Percentiles rank a stretch among this genome's conserved stretches.
These are phyloP conservation scores for Cenchrus fungigraminus DNA, from an alignment of 176 grass and related monocot genomes.

Conservation along the genomic window DNA sequence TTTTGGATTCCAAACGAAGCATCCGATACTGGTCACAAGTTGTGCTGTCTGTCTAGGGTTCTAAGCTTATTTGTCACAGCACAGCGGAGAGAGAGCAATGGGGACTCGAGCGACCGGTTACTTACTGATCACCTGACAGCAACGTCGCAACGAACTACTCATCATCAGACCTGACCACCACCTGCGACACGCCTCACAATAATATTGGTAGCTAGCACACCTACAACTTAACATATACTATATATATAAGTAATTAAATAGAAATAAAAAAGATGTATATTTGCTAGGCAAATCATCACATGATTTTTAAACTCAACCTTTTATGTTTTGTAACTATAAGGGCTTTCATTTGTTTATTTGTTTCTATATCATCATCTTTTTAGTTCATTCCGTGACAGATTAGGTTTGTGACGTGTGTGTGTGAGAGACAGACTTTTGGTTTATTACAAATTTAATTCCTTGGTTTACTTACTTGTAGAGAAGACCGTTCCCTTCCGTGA, in stretches of 20 bases:
- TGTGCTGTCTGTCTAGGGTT: background rate
- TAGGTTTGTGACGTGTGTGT: background rate
- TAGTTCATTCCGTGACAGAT: background rate
- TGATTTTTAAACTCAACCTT: background rate
- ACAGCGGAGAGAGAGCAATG: background rate
- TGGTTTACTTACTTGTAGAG: background rate
- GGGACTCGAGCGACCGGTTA: background rate
- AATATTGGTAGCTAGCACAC: background rate
- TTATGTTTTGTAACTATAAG: background rate
- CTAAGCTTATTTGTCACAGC: background rate
- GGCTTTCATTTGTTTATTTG: background rate
- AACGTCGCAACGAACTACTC: conserved; percentile 32
- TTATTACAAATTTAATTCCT: background rate
- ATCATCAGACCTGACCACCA: background rate
- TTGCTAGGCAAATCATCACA: background rate
- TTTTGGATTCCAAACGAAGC: conserved; percentile 45
- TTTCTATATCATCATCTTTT: background rate
- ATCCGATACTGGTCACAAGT: conserved; percentile 24
- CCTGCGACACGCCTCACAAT: background rate
- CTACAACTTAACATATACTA: background rate
- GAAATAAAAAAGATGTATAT: background rate
- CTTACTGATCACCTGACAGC: conserved; percentile 31
- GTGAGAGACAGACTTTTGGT: background rate
- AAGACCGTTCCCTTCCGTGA: conserved; percentile 7
- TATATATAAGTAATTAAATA: background rate